phyloP scores from a whole-genome alignment of 176 grass and related monocot genomes.

The Phoenix roebelenii region DNA sequence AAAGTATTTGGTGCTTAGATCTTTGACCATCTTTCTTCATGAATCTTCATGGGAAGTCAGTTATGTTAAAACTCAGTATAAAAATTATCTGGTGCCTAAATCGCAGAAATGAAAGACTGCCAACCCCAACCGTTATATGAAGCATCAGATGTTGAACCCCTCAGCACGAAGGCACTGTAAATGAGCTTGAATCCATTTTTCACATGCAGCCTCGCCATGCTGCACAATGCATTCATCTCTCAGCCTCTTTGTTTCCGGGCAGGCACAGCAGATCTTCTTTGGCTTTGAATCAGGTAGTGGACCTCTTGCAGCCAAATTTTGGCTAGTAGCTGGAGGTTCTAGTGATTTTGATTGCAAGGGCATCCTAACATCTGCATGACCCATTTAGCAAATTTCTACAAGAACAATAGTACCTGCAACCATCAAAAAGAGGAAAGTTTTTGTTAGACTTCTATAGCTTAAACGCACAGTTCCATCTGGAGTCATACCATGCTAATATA shows the following conservation, averaged over 20 bases:
- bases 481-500: too few species aligned
- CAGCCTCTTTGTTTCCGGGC: conserved; percentile 83
- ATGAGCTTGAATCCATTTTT: conserved; percentile 76
- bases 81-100: too few species aligned
- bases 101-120: too few species aligned
- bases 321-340: conserved; percentile 13
- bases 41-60: too few species aligned
- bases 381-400: conserved; percentile 9
- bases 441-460: too few species aligned
- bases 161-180: conserved; percentile 57
- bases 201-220: conserved; percentile 61
- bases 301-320: conserved; percentile 9
- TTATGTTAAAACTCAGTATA: too few species aligned
- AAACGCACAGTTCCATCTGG: too few species aligned
- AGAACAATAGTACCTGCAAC: too few species aligned
- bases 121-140: background rate
- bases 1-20: too few species aligned
- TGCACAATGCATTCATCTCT: conserved; percentile 76
- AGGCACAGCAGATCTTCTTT: conserved; percentile 84
- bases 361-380: conserved; percentile 15
- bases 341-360: background rate
- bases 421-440: too few species aligned
- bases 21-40: too few species aligned
- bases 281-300: conserved; percentile 37
- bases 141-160: conserved; percentile 67